Percentiles rank a stretch among this genome's conserved stretches.
Evolutionary conservation across 805 yeast genomes (phyloP).

Genomic region (Pichia scutulata): DNA sequence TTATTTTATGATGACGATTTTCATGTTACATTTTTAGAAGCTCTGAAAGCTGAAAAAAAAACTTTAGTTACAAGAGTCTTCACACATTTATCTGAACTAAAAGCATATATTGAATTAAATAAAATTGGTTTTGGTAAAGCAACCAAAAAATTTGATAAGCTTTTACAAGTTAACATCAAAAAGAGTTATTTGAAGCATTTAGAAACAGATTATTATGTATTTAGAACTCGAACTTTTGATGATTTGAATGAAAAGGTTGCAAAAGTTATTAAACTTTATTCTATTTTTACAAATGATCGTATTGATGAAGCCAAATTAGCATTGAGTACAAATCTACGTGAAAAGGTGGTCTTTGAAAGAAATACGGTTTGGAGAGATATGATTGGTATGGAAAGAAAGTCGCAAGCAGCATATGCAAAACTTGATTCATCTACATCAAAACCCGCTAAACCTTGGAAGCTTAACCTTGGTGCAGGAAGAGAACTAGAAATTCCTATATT

Average conservation of each 20-base stretch:
- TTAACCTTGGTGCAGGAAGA: conserved; percentile 25
- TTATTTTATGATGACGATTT: conserved; percentile 32
- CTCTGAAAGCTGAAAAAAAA: conserved; percentile 55
- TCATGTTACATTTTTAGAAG: conserved; percentile 35
- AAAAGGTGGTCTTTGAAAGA: conserved; percentile 95
- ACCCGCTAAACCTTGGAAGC: conserved; percentile 13
- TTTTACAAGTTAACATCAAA: conserved; percentile 54
- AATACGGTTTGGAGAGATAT: conserved; percentile 97
- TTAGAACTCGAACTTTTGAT: conserved; percentile 39
- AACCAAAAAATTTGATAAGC: conserved; percentile 86
- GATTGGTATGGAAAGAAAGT: conserved; percentile 81
- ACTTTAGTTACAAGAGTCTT: conserved; percentile 58
- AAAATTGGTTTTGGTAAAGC: conserved; percentile 85
- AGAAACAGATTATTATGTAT: conserved; percentile 44
- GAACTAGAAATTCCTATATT: conserved; percentile 27
- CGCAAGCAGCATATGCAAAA: conserved; percentile 58
- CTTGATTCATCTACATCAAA: conserved; percentile 6
- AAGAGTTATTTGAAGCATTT: conserved; percentile 47
- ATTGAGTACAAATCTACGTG: conserved; percentile 56
- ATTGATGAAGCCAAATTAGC: conserved; percentile 37
- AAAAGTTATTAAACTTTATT: conserved; percentile 32
- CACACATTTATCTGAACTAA: conserved; percentile 72
- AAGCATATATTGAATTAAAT: conserved; percentile 77
- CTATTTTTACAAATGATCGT: conserved; percentile 32
- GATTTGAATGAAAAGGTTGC: conserved; percentile 46